A percentile compares a stretch with the other conserved stretches of the same genome.
phyloP scores from a whole-genome alignment of 1,284 basidiomycete genomes.

The Rhodotorula sp. region DNA sequence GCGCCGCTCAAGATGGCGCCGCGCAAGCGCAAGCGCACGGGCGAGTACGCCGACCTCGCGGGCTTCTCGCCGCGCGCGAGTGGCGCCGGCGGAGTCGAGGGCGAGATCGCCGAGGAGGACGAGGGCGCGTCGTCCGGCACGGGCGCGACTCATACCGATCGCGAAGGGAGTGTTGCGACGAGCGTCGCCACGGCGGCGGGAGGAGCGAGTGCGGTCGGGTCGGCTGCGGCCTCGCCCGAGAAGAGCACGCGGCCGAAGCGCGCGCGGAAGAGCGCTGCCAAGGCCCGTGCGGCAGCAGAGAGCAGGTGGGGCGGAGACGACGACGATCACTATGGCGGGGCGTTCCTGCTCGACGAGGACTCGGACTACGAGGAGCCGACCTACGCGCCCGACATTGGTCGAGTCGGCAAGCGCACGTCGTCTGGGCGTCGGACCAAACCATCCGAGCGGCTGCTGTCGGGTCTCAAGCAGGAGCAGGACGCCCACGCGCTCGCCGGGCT shows the following conservation, averaged over 20 bases:
- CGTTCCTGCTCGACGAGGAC: neutral
- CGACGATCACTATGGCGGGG: neutral
- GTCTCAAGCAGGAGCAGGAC: neutral
- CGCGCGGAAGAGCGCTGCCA: conserved; percentile 2
- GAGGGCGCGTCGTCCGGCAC: conserved; percentile 7
- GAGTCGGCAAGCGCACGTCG: conserved; percentile 6
- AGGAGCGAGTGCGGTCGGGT: neutral
- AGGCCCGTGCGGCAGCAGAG: neutral
- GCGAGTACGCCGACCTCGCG: conserved; percentile 13
- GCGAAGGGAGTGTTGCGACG: neutral
- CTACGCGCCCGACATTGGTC: neutral
- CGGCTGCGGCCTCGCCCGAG: neutral
- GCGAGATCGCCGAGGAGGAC: conserved; percentile 1
- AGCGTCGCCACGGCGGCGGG: neutral
- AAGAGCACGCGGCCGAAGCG: neutral
- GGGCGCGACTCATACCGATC: neutral
- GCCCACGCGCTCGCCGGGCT: too few species aligned
- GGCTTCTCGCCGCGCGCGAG: neutral
- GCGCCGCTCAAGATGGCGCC: conserved; percentile 1
- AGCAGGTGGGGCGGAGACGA: neutral
- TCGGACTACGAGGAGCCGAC: neutral
- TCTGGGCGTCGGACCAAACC: conserved; percentile 5
- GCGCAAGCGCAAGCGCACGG: conserved; percentile 20
- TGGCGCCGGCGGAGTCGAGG: neutral
- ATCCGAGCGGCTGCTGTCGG: neutral